Evolutionary conservation across 2,329 filamentous ascomycete species (phyloP).

Genomic region (Paecilomyces sp.): DNA sequence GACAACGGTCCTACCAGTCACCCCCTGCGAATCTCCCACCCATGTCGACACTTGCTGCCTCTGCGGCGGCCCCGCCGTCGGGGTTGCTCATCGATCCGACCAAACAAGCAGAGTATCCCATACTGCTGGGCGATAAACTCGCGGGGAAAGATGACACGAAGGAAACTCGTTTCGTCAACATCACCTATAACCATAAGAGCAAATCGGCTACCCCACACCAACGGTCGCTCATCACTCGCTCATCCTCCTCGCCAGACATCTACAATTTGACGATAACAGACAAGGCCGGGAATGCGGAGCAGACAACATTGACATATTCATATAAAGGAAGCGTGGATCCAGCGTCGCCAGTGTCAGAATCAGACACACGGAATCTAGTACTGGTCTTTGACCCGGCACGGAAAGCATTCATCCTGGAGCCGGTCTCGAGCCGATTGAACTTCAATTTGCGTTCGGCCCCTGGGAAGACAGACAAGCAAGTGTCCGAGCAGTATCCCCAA

Average conservation of each 20-base stretch:
- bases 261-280: conserved; percentile 37
- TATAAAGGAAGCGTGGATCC: conserved; percentile 36
- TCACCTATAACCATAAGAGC: conserved; percentile 41
- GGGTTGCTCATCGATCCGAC: conserved; percentile 35
- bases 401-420: conserved; percentile 75
- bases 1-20: not conserved
- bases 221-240: conserved; percentile 28
- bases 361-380: conserved; percentile 31
- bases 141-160: conserved; percentile 18
- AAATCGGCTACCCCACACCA: conserved; percentile 33
- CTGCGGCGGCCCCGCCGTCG: conserved; percentile 12
- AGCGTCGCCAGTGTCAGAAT: conserved; percentile 16
- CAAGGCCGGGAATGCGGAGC: conserved; percentile 32
- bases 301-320: conserved; percentile 29
- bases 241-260: conserved; percentile 24
- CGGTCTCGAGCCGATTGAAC: conserved; percentile 71
- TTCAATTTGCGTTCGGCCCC: conserved; percentile 76
- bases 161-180: conserved; percentile 25
- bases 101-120: conserved; percentile 40
- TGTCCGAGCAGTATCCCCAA: conserved; percentile 62
- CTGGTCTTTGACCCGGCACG: conserved; percentile 69
- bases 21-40: not conserved
- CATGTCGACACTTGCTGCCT: not conserved
- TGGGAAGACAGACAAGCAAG: conserved; percentile 55
- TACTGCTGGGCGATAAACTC: conserved; percentile 37